These are phyloP conservation scores for Populus trichocarpa DNA, from an alignment of 441 rosid genomes.

Conservation along the genomic window DNA sequence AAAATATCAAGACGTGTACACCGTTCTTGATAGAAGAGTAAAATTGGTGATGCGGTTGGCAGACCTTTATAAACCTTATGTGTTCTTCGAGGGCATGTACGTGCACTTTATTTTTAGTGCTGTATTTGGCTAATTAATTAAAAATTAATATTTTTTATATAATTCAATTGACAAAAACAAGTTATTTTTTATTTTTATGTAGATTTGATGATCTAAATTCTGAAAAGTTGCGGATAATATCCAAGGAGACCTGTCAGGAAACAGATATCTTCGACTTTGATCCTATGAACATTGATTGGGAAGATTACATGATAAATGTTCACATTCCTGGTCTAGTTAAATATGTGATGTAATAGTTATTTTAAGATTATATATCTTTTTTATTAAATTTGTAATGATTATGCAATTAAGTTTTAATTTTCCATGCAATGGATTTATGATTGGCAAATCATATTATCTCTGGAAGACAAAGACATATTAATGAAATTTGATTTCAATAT, in stretches of 20 bases:
- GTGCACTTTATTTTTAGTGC: not conserved
- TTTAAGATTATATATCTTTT: not conserved
- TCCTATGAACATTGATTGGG: slow-evolving; percentile 31
- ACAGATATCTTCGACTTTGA: slow-evolving; percentile 17
- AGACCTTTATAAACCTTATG: slow-evolving; percentile 45
- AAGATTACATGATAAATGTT: slow-evolving; percentile 22
- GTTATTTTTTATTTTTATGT: too few relatives aligned
- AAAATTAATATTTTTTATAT: not conserved
- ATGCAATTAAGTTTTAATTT: not conserved
- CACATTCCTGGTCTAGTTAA: slow-evolving; percentile 33
- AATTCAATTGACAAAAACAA: not conserved
- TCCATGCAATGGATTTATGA: not conserved
- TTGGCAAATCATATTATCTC: not conserved
- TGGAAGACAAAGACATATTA: not conserved
- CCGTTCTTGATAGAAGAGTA: slow-evolving; percentile 34
- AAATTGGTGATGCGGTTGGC: slow-evolving; percentile 38
- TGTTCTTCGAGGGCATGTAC: slow-evolving; percentile 36
- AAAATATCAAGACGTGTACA: slow-evolving; percentile 30
- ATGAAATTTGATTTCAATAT: not conserved
- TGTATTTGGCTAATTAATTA: not conserved
- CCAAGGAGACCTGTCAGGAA: slow-evolving; percentile 22
- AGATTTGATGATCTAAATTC: slow-evolving; percentile 37
- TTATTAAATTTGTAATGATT: too few relatives aligned
- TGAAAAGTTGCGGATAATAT: slow-evolving; percentile 25
- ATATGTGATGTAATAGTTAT: slow-evolving; percentile 12